Percentiles rank a stretch among this genome's conserved stretches.
Conservation (phyloP, 1,284 basidiomycete species). For the Heterobasidion occidentale region DNA sequence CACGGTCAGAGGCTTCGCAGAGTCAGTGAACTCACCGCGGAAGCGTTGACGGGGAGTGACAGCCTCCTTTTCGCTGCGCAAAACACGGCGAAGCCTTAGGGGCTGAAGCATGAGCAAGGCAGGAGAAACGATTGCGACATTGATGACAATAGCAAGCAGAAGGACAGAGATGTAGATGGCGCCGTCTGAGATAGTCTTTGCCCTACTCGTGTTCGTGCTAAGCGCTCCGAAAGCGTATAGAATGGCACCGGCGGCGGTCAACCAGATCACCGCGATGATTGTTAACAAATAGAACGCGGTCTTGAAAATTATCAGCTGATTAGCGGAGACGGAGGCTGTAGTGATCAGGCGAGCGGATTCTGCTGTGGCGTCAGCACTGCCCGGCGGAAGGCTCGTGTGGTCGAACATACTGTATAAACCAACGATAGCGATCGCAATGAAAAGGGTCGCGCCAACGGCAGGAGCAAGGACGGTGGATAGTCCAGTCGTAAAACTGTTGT, state of each 20-base stretch:
- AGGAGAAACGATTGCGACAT: slow-evolving; percentile 63
- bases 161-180: slow-evolving; percentile 63
- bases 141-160: slow-evolving; percentile 55
- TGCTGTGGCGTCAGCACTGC: not conserved
- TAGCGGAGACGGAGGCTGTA: slow-evolving; percentile 53
- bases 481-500: slow-evolving; percentile 47
- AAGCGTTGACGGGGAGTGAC: slow-evolving; percentile 75
- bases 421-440: slow-evolving; percentile 45
- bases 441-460: slow-evolving; percentile 49
- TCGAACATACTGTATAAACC: slow-evolving; percentile 47
- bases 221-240: slow-evolving; percentile 60
- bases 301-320: slow-evolving; percentile 55
- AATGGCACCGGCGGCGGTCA: slow-evolving; percentile 58
- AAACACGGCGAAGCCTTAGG: slow-evolving; percentile 45
- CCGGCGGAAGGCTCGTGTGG: too few relatives aligned
- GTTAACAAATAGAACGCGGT: slow-evolving; percentile 61
- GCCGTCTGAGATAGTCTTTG: slow-evolving; percentile 55
- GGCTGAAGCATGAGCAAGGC: slow-evolving; percentile 68
- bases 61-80: slow-evolving; percentile 45
- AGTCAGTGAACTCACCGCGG: slow-evolving; percentile 43
- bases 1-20: not conserved
- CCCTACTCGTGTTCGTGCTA: slow-evolving; percentile 28
- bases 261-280: slow-evolving; percentile 47
- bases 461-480: slow-evolving; percentile 62
- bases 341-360: slow-evolving; percentile 31